Percentiles rank a stretch among this genome's conserved stretches.
Conservation (phyloP, 2,329 filamentous ascomycete species). For the Colletotrichum endophyticum region DNA sequence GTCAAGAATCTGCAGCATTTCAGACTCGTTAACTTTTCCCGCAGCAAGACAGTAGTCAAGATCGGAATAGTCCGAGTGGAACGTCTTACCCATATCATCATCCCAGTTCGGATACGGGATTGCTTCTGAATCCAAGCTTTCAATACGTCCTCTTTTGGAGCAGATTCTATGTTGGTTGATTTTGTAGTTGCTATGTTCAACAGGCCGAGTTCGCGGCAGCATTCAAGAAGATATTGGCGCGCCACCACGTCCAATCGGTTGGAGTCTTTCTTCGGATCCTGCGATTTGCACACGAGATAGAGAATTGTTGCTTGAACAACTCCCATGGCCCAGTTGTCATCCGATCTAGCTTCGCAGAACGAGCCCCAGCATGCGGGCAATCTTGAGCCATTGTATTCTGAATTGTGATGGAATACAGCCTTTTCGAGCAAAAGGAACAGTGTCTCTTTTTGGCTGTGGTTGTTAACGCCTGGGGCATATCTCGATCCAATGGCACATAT, state of each 20-base stretch:
- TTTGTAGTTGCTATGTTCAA: not conserved
- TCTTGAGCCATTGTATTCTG: not conserved
- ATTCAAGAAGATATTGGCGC: not conserved
- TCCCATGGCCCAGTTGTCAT: not conserved
- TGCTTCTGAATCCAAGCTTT: not conserved
- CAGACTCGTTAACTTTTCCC: not conserved
- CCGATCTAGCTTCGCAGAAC: not conserved
- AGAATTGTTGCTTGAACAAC: not conserved
- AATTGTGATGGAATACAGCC: not conserved
- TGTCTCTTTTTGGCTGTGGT: not conserved
- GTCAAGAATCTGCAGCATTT: constrained; percentile 9
- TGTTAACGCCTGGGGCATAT: not conserved
- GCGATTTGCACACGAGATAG: not conserved
- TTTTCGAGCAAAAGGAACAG: not conserved
- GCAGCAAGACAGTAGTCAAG: not conserved
- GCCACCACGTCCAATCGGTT: not conserved
- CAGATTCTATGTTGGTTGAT: not conserved
- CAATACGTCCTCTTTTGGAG: not conserved
- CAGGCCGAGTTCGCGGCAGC: not conserved
- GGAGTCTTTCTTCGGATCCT: not conserved
- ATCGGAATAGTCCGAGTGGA: not conserved
- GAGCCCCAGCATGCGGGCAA: not conserved
- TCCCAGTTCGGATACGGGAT: not conserved
- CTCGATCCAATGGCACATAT: not conserved
- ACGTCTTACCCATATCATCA: not conserved